These are phyloP conservation scores for Cunninghamia lanceolata DNA, from an alignment of 75 land plant genomes.

Conservation along the genomic window DNA sequence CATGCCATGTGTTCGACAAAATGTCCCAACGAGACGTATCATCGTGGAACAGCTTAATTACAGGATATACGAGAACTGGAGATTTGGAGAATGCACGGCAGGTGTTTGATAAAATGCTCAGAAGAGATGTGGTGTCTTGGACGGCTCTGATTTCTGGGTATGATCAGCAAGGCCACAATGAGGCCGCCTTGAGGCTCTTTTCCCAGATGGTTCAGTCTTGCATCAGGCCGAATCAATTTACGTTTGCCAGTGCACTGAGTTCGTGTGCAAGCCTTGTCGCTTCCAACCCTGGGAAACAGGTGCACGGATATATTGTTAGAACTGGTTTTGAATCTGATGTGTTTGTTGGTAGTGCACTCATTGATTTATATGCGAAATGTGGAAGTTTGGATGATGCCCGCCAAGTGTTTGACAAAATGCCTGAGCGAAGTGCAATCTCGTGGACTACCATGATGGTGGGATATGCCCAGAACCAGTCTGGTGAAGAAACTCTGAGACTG, in stretches of 20 bases:
- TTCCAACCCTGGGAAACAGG: conserved; percentile 19
- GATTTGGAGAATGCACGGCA: conserved; percentile 29
- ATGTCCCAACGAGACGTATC: conserved; percentile 20
- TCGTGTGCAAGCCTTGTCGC: conserved; percentile 21
- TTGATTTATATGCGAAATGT: conserved; percentile 59
- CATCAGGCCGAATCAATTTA: conserved; percentile 21
- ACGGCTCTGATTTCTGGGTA: conserved; percentile 45
- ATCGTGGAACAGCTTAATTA: conserved; percentile 43
- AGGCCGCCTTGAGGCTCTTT: conserved; percentile 29
- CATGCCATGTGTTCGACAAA: conserved; percentile 23
- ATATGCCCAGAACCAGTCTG: conserved; percentile 29
- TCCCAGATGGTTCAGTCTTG: conserved; percentile 24
- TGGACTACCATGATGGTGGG: conserved; percentile 55
- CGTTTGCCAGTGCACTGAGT: conserved; percentile 27
- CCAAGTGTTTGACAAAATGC: conserved; percentile 30
- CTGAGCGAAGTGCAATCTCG: conserved; percentile 22
- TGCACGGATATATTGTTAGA: conserved; percentile 31
- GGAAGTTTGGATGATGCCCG: conserved; percentile 29
- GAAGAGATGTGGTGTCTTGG: conserved; percentile 47
- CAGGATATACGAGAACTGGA: conserved; percentile 24
- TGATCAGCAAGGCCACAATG: conserved; percentile 25
- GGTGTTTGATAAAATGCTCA: conserved; percentile 37
- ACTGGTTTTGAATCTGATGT: conserved; percentile 38
- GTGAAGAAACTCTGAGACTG: conserved; percentile 29
- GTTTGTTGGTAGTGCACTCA: conserved; percentile 33